Conservation (phyloP, 2,329 filamentous ascomycete genomes). For the Huntiella savannae region DNA sequence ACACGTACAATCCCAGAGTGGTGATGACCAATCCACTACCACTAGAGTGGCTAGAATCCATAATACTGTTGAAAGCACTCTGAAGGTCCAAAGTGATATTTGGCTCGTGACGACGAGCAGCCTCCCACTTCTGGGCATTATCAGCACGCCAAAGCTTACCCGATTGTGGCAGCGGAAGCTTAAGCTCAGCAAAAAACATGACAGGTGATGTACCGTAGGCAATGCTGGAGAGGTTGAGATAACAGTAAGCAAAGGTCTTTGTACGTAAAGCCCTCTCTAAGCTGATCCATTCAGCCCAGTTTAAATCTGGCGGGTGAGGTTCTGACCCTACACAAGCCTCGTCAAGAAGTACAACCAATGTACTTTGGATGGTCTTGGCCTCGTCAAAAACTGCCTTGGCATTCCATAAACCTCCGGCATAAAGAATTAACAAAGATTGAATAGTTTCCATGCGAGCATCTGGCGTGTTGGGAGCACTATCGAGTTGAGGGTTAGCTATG, state of each 20-base stretch:
- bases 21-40: slow-evolving; percentile 23
- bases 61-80: slow-evolving; percentile 35
- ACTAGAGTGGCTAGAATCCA: slow-evolving; percentile 15
- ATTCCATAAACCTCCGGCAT: slow-evolving; percentile 41
- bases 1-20: slow-evolving; percentile 48
- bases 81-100: slow-evolving; percentile 34
- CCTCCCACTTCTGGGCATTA: slow-evolving; percentile 40
- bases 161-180: slow-evolving; percentile 33
- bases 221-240: slow-evolving; percentile 43
- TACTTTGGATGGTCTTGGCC: slow-evolving; percentile 38
- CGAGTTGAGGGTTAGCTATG: neutral
- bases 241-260: slow-evolving; percentile 40
- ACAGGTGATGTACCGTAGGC: slow-evolving; percentile 39
- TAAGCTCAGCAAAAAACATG: slow-evolving; percentile 41
- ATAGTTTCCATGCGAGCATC: slow-evolving; percentile 44
- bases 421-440: slow-evolving; percentile 41
- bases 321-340: slow-evolving; percentile 30
- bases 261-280: slow-evolving; percentile 38
- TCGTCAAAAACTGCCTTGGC: slow-evolving; percentile 41
- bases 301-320: slow-evolving; percentile 1
- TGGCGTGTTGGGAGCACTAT: slow-evolving; percentile 37
- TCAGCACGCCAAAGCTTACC: slow-evolving; percentile 39
- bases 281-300: slow-evolving; percentile 42
- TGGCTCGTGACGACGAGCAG: slow-evolving; percentile 31
- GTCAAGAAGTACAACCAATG: slow-evolving; percentile 36